Percentiles rank a stretch among this genome's conserved stretches.
Conservation (phyloP, 805 yeast genomes). For the Schizosaccharomyces japonicus region DNA sequence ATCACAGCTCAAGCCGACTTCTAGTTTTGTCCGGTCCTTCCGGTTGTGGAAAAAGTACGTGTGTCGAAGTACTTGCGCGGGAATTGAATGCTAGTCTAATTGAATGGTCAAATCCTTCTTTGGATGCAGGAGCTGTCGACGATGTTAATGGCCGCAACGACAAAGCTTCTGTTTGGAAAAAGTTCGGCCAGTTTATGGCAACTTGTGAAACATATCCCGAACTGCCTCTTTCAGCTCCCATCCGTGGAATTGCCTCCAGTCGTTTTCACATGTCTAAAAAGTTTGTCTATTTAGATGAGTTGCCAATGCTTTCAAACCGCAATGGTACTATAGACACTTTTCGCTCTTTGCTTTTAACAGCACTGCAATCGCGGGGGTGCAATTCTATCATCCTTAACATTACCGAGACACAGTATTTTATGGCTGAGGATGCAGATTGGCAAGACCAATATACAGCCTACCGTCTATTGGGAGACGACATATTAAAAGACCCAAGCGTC, state of each 20-base stretch:
- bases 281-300: background rate
- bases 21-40: slow-evolving; percentile 1
- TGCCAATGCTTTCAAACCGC: background rate
- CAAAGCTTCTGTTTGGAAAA: background rate
- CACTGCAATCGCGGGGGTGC: background rate
- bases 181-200: background rate
- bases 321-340: background rate
- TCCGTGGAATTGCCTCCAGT: too few species aligned
- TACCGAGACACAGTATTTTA: background rate
- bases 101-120: background rate
- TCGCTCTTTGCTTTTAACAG: background rate
- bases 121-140: background rate
- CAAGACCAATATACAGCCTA: background rate
- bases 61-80: background rate
- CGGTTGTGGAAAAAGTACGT: background rate
- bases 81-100: background rate
- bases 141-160: background rate
- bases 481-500: background rate
- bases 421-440: background rate
- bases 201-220: background rate
- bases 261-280: too few species aligned
- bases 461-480: background rate
- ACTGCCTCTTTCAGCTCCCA: background rate
- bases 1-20: background rate
- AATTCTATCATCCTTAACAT: background rate